Evolutionary conservation across 148 eudicot species (phyloP), one percentile per base, ranked within the genome.

Genomic region (Cornus controversa): DNA sequence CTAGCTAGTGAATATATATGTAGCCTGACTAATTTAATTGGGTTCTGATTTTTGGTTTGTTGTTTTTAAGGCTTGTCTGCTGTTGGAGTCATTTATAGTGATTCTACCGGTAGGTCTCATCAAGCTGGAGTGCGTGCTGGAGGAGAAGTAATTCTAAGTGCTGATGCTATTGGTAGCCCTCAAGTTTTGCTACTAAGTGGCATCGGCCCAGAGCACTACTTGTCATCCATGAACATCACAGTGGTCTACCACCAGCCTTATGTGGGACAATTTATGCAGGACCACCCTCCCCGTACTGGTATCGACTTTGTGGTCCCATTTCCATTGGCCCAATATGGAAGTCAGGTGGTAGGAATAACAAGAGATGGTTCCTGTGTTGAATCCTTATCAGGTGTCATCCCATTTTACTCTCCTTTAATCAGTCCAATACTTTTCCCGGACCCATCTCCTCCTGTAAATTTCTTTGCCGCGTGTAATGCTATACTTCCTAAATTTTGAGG

Each of bases 101-200:
- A 79, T 25, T 79, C 81, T 0, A 72, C 22, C 0, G 81, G 77
- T 5, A 50, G 7, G 34, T 45, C 34, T 53, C 81, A 72, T 2
- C 18, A 34, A 78, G 80, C 36, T 0, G 36, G 31, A 81, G 78
- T 70, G 26, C 63, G 10, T 4, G n/a, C 62, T 53, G 69, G 81
- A 78, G 85, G 93, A 84, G 78, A 79, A 66, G 72, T 88, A 64
- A 83, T 90, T 60, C 10, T 90, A 27, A 84, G 89, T 73, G 86
- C 93, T 1, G 93, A 91, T 10, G 89, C 91, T 68, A 10, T 90
- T 2, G 93, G 93, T 28, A 88, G 89, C 80, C 86, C 93, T 74
- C 91, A 90, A 69, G 42, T 90, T 16, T 77, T 90, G 66, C 82
- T 90, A 88, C 75, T 90, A 22, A 90, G 91, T 73, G 91, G 91